Conservation (phyloP, 176 grass and related monocot species). For the Typha latifolia region DNA sequence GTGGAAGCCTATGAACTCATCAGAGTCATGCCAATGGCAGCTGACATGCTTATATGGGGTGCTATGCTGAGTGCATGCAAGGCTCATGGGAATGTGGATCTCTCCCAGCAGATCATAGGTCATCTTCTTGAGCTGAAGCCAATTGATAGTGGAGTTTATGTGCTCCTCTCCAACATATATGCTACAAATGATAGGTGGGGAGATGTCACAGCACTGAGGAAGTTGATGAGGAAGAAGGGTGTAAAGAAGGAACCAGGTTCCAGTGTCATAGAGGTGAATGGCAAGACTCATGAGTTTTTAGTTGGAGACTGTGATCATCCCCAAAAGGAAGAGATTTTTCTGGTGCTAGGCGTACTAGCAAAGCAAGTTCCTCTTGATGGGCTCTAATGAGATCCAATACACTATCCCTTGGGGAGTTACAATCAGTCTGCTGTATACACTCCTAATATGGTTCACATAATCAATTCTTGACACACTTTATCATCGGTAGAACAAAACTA, state of each 20-base stretch:
- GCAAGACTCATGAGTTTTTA: constrained; percentile 27
- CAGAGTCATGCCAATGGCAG: constrained; percentile 26
- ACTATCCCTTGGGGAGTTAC: background rate
- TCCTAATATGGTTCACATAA: no score
- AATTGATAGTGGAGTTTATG: constrained; percentile 27
- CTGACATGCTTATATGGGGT: constrained; percentile 33
- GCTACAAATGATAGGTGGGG: constrained; percentile 28
- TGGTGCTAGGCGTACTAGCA: constrained; percentile 14
- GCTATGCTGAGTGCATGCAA: constrained; percentile 39
- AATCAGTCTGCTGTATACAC: no score
- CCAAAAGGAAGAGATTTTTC: constrained; percentile 18
- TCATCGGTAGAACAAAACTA: background rate
- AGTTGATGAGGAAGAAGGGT: constrained; percentile 25
- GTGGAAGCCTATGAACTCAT: constrained; percentile 37
- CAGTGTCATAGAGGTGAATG: constrained; percentile 37
- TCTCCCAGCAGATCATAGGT: constrained; percentile 28
- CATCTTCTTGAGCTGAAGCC: constrained; percentile 34
- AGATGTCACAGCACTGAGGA: constrained; percentile 35
- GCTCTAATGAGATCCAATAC: constrained; percentile 16
- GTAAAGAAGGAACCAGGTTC: constrained; percentile 32
- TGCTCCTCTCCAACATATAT: constrained; percentile 44
- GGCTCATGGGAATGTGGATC: constrained; percentile 21
- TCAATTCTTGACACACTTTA: no score
- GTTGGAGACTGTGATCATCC: constrained; percentile 30
- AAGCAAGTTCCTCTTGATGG: constrained; percentile 31